Percentiles rank a stretch among this genome's conserved stretches.
Conservation (phyloP, 345 rosid genomes). For the Boechera retrofracta region DNA sequence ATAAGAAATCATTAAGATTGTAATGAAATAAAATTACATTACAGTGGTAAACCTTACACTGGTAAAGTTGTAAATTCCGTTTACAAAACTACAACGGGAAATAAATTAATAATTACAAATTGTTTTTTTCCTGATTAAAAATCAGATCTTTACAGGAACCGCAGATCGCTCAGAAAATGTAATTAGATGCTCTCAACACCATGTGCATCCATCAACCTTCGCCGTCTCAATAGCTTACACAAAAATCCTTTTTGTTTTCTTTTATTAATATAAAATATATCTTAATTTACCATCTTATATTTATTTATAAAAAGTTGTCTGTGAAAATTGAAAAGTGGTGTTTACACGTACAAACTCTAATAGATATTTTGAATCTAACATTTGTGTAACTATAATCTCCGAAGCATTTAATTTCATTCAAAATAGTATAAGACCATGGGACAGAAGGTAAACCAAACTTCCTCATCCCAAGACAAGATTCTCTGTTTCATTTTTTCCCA, state of each 20-base stretch:
- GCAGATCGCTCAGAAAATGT: conserved; percentile 47
- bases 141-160: conserved; percentile 22
- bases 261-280: neutral
- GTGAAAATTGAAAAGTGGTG: neutral
- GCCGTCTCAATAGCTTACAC: conserved; percentile 46
- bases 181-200: conserved; percentile 30
- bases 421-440: neutral
- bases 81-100: conserved; percentile 32
- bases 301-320: neutral
- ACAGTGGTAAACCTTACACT: neutral
- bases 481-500: conserved; percentile 9
- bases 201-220: conserved; percentile 44
- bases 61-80: conserved; percentile 13
- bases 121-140: conserved; percentile 28
- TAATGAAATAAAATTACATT: neutral
- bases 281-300: neutral
- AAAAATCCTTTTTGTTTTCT: neutral
- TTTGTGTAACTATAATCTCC: conserved; percentile 23
- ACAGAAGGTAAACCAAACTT: conserved; percentile 28
- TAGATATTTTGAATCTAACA: conserved; percentile 26
- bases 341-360: conserved; percentile 27
- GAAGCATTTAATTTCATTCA: conserved; percentile 26
- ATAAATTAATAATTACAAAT: neutral
- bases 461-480: conserved; percentile 45
- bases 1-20: neutral